phyloP scores from a whole-genome alignment of 768 basidiomycete genomes.

The Trametes elegans region DNA sequence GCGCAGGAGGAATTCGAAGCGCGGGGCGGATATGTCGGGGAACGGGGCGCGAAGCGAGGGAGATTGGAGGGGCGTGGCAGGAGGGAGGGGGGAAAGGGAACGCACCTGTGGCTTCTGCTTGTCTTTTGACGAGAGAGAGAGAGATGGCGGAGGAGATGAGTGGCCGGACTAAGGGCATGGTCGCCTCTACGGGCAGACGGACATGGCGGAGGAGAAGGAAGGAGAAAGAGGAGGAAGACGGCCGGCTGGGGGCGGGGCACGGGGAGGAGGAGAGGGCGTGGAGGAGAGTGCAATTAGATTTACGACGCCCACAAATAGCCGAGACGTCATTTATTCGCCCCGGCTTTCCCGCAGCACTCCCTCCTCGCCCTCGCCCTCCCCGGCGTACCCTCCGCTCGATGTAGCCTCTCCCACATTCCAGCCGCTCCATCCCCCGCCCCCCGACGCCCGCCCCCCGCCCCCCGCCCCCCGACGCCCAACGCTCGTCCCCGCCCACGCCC shows the following conservation, averaged over 20 bases:
- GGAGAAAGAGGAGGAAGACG: neutral
- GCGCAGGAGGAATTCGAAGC: neutral
- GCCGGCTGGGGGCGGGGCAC: neutral
- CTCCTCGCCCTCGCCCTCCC: neutral
- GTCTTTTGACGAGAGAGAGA: conserved; percentile 1
- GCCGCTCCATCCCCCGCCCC: neutral
- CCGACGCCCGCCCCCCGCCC: neutral
- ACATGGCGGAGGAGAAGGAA: conserved; percentile 1
- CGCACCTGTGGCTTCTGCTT: conserved; percentile 9
- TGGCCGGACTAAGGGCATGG: conserved; percentile 1
- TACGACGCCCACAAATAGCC: too few species aligned
- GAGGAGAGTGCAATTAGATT: too few species aligned
- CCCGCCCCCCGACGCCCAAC: neutral
- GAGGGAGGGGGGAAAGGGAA: neutral
- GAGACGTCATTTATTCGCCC: conserved; percentile 1
- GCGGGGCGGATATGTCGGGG: neutral
- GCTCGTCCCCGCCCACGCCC: neutral
- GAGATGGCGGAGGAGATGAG: neutral
- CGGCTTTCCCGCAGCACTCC: neutral
- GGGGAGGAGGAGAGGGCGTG: neutral
- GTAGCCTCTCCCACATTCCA: neutral
- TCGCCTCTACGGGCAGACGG: neutral
- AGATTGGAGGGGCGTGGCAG: neutral
- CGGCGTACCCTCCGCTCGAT: too few species aligned
- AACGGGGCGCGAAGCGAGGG: neutral